Base-by-base conservation (phyloP, 2,329 filamentous ascomycete species). In the Penicillium verrucosum region DNA sequence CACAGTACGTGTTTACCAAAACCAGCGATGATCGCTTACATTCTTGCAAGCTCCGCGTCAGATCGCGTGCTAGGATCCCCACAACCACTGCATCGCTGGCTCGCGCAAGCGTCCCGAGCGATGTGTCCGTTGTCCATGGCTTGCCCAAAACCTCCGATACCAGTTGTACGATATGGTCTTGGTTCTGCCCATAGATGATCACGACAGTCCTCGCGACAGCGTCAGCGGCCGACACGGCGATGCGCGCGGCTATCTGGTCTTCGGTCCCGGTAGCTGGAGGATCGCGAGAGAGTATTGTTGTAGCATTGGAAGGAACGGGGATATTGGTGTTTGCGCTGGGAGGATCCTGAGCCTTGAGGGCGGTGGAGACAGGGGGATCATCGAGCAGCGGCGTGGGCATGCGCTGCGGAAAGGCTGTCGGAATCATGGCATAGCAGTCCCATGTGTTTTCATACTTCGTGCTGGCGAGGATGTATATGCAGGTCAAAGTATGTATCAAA, bases 141-240 rank as follows among this genome's bases (percentile, higher is more conserved):
- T 92, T 90, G 14, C 90, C 90, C 41, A 94, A 76, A 8, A 93
- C 87, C 66, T 93, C 89, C 27, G 90, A 89, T 64, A 92, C 89
- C 34, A 89, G 78, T 23, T 84, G 83, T 29, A 92, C 85, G 60
- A 94, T 89, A 40, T 82, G 81, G 58, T 92, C 87, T 70, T 93
- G 89, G 18, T 84, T 87, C 23, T 79, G 79, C 11, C 87, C 85
- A 71, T 88, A 90, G 18, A 93, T 74, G 58, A 94, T 85, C 34
- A 85, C 82, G 29, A 85, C 83, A 47, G 72, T 70, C 38, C 64
- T 59, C 10, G 66, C 41, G 11, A 58, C 36, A 10, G 41, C 51
- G 3, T 55, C 48, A n/a, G 45, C 7, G 3, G 36, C 18, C 1
- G 52, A 25, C 8, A 25, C 18, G n/a, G 29, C 10, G n/a, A 47